Evolutionary conservation across 805 yeast genomes (phyloP), one percentile per base, ranked within the genome.

Genomic region (Teunomyces pallodes): DNA sequence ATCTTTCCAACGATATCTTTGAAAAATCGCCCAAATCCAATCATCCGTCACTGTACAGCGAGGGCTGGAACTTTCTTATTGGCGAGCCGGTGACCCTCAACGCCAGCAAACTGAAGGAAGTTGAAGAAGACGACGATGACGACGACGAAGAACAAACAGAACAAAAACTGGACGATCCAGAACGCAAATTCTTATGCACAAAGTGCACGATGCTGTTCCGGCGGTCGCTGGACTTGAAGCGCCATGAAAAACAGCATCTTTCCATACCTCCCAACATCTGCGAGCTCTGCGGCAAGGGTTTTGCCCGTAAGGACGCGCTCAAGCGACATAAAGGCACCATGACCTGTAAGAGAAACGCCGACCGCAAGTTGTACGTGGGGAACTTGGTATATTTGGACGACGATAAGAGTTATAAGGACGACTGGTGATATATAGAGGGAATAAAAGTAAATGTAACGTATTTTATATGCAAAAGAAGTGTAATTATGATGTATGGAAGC

Each of bases 281-380:
- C 65, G 81, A 84, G 5, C 67, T 74, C 13, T 87, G 95, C 69
- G 89, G 88, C 32, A 87, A 87, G 59, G 91, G 94, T 0, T 87
- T 87, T 74, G 92, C 94, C 1, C 70, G 95, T 42, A 86, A 85
- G 57, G 95, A 87, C 66, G 94, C 94, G 0, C 70, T 87, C 56
- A 87, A 86, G 61, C 72, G 95, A 55, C 95, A 87, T 63, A 72
- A 74, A 47, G 86, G 85, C 44, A 87, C 95, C 0, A 67, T 84
- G 51, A 87, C 94, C 0, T 87, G 95, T 69, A 80, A 79, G 53
- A 62, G 94, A 47, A 87, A 87, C 60, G 77, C 88, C 35, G 84
- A 80, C 47, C 79, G 83, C 59, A 61, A 64, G 47, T 53, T 71
- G 17, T 70, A 72, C 46, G 50, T 58, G 16, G 68, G 65, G 13